Evolutionary conservation across 106 monocot species (phyloP).

Genomic region (Triglochin maritima): DNA sequence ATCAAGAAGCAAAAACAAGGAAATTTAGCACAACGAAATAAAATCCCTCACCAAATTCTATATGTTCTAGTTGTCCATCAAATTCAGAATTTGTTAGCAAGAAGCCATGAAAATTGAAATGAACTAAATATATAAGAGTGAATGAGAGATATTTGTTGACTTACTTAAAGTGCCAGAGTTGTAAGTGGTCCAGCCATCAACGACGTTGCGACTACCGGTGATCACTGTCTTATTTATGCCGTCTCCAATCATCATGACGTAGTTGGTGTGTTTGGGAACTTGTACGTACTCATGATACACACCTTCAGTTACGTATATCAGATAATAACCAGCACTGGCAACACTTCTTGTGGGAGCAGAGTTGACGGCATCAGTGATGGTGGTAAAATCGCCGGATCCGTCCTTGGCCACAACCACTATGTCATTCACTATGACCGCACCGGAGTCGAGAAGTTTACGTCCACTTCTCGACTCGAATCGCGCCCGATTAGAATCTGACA

Average conservation of each 20-base stretch:
- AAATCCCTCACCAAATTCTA: too few relatives aligned
- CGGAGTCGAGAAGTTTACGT: neutral
- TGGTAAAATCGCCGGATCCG: conserved; percentile 30
- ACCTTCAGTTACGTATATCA: conserved; percentile 30
- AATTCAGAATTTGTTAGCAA: too few relatives aligned
- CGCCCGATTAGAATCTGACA: neutral
- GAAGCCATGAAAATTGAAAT: too few relatives aligned
- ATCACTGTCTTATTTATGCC: conserved; percentile 20
- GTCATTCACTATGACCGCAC: conserved; percentile 6
- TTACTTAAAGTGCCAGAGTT: conserved; percentile 25
- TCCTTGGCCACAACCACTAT: conserved; percentile 33
- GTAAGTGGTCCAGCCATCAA: conserved; percentile 28
- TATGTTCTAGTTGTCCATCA: too few relatives aligned
- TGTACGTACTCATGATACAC: conserved; percentile 21
- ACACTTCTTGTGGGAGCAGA: conserved; percentile 17
- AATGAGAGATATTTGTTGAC: neutral
- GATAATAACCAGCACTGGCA: conserved; percentile 3
- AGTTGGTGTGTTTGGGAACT: conserved; percentile 3
- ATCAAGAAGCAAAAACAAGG: too few relatives aligned
- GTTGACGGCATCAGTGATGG: conserved; percentile 23
- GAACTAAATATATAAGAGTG: too few relatives aligned
- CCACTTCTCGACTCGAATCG: neutral
- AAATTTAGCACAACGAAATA: too few relatives aligned
- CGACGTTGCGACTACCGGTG: conserved; percentile 22
- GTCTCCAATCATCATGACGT: conserved; percentile 31